phyloP scores from a whole-genome alignment of 495 filamentous ascomycete genomes.

The Daldinia loculata region DNA sequence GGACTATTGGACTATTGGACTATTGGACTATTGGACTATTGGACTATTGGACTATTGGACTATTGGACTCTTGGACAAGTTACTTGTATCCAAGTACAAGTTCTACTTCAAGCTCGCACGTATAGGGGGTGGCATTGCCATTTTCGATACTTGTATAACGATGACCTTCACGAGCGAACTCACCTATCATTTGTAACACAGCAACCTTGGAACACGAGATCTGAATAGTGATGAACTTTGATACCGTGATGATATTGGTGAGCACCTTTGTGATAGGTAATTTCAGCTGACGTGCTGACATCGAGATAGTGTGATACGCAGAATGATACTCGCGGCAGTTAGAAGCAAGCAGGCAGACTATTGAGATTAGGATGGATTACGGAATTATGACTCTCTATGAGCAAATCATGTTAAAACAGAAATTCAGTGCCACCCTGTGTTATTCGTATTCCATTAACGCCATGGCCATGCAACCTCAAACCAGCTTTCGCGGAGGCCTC shows the following conservation, averaged over 20 bases:
- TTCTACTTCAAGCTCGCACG: slow-evolving; percentile 13
- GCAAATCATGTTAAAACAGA: slow-evolving; percentile 41
- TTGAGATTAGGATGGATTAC: slow-evolving; percentile 36
- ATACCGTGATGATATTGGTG: slow-evolving; percentile 12
- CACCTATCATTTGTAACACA: neutral
- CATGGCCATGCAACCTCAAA: slow-evolving; percentile 43
- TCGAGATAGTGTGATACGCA: slow-evolving; percentile 14
- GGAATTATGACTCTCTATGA: slow-evolving; percentile 45
- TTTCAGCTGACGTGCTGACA: slow-evolving; percentile 6
- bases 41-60: neutral
- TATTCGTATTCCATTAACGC: slow-evolving; percentile 43
- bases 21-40: too few relatives aligned
- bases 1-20: neutral
- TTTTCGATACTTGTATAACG: neutral
- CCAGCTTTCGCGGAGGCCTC: slow-evolving; percentile 30
- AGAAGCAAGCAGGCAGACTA: neutral
- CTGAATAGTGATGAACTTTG: slow-evolving; percentile 8
- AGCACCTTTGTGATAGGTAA: slow-evolving; percentile 26
- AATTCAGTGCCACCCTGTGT: slow-evolving; percentile 27
- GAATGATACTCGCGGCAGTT: slow-evolving; percentile 7
- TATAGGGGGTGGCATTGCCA: neutral
- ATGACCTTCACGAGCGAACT: neutral
- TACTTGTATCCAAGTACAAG: neutral
- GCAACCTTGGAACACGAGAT: slow-evolving; percentile 16
- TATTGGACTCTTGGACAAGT: neutral